Base-by-base conservation (phyloP, 805 yeast genomes). In the Monosporozyma servazzii region DNA sequence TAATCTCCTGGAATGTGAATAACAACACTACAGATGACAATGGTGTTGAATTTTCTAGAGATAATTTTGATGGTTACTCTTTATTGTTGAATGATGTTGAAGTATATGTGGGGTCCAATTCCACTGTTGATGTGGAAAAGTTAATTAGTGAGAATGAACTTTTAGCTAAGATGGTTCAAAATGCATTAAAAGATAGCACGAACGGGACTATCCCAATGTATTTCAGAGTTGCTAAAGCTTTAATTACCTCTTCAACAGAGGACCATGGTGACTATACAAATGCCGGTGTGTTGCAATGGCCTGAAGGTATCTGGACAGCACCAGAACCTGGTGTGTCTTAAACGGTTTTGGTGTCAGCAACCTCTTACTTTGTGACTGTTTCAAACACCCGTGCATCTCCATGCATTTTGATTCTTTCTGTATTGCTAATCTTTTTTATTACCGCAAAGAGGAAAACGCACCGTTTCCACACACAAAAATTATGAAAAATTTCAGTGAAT, bases 41-140 rank as follows among this genome's bases (percentile, higher is more conserved):
- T 8, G 37, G n/a, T 21, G 3, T 43, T 9, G 53, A 48, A 7
- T n/a, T 21, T 21, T 48, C 61, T 1, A 56, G 60, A 42, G 70
- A 69, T 1, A 59, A 57, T 23, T 66, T 74, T 55, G 71, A 76
- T 30, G 82, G 83, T 0, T 78, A 75, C 49, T 84, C 95, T 0
- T 65, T 89, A 45, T 61, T 89, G 41, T 70, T 89, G 27, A 88
- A 89, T 59, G 97, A 89, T 61, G 70, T 89, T 18, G 96, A 89
- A 65, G 70, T 82, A 21, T 86, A 77, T 60, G 77, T 81, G 5
- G 96, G 88, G 0, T 62, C 65, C 3, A 69, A 73, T 5, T 66
- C 72, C 3, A 63, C 75, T 1, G 65, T 86, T 21, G 72, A 78
- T 52, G 48, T 81, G 11, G 65, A 64, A 5, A 56, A 59, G 0